Conservation (phyloP, 768 basidiomycete genomes). For the Xerocomellus dryophilus region DNA sequence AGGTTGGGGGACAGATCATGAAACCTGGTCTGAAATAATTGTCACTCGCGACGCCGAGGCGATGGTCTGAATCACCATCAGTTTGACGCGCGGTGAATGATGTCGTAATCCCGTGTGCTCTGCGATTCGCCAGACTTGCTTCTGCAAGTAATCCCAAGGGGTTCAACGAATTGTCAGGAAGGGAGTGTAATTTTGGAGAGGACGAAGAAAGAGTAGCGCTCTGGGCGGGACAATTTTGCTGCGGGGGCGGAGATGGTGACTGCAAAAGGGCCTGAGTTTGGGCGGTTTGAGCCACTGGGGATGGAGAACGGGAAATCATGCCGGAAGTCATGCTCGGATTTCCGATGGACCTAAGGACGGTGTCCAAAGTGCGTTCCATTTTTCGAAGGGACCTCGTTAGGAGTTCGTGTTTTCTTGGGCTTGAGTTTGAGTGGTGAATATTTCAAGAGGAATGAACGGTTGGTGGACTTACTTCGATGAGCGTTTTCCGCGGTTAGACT, state of each 20-base stretch:
- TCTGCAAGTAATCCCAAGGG: constrained; percentile 92
- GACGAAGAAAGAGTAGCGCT: constrained; percentile 31
- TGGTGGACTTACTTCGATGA: constrained; percentile 62
- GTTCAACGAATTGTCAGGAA: constrained; percentile 91
- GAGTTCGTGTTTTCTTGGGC: constrained; percentile 75
- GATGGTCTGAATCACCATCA: constrained; percentile 40
- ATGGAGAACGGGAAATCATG: constrained; percentile 80
- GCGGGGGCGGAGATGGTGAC: constrained; percentile 48
- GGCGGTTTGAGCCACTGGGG: constrained; percentile 53
- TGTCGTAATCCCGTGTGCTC: constrained; percentile 48
- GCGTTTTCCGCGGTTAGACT: constrained; percentile 92
- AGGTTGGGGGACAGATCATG: constrained; percentile 16
- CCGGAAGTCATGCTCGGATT: constrained; percentile 77
- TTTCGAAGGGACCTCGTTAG: constrained; percentile 79
- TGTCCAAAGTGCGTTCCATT: constrained; percentile 92
- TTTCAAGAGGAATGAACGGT: constrained; percentile 17
- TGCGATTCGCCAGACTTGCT: constrained; percentile 74
- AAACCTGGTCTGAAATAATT: constrained; percentile 90
- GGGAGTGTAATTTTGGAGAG: constrained; percentile 84
- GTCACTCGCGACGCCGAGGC: constrained; percentile 78
- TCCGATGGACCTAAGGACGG: constrained; percentile 83
- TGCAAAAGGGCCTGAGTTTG: constrained; percentile 58
- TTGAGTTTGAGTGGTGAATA: constrained; percentile 30
- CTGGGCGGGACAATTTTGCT: constrained; percentile 31
- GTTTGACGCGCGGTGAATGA: constrained; percentile 40